Conservation (phyloP, 2,329 filamentous ascomycete genomes). For the Exophiala sideris region DNA sequence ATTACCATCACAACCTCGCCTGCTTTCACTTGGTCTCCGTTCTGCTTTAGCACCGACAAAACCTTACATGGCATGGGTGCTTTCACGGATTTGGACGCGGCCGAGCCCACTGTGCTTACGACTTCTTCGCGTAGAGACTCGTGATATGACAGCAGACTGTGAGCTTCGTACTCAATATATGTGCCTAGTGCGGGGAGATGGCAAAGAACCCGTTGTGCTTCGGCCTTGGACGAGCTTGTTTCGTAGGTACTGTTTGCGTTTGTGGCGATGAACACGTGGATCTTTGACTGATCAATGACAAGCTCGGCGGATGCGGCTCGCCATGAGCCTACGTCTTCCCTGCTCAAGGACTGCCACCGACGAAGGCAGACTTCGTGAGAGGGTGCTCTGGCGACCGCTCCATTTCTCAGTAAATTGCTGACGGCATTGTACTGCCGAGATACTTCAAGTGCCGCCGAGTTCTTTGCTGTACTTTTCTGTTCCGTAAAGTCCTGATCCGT, state of each 20-base stretch:
- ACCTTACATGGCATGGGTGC: slow-evolving; percentile 40
- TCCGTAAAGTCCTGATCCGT: no score
- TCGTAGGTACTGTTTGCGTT: slow-evolving; percentile 7
- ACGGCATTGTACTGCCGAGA: no score
- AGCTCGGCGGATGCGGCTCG: slow-evolving; percentile 18
- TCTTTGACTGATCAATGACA: slow-evolving; percentile 26
- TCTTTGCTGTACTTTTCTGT: neutral
- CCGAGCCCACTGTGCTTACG: slow-evolving; percentile 14
- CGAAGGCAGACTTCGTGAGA: no score
- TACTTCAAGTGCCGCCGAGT: no score
- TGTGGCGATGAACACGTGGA: slow-evolving; percentile 26
- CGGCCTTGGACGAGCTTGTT: neutral
- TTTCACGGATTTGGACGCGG: slow-evolving; percentile 23
- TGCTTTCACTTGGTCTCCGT: slow-evolving; percentile 32
- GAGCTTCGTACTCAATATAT: slow-evolving; percentile 29
- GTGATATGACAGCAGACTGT: slow-evolving; percentile 32
- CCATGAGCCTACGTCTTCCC: neutral
- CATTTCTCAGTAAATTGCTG: no score
- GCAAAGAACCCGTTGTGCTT: slow-evolving; percentile 26
- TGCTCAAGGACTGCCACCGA: no score
- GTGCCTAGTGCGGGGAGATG: slow-evolving; percentile 34
- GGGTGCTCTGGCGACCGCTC: no score
- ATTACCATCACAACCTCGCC: slow-evolving; percentile 36
- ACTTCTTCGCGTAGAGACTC: slow-evolving; percentile 26
- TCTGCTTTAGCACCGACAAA: slow-evolving; percentile 33